Base-by-base conservation (phyloP, 2,329 filamentous ascomycete species). In the Tolypocladium guangdongense region DNA sequence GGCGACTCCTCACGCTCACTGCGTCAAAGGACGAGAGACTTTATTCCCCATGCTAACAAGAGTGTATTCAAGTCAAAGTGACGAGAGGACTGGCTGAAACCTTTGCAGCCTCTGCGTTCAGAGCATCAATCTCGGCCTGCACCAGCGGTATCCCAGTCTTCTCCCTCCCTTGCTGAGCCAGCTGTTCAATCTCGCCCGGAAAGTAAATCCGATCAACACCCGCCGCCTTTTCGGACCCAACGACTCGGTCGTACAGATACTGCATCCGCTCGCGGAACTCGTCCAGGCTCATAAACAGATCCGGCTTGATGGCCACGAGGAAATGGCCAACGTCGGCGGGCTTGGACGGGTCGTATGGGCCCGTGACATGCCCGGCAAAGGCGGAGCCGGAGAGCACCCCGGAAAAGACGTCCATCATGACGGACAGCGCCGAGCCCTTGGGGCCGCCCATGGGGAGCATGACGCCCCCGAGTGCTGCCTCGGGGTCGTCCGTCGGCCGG, bases 391-490 rank as follows among this genome's bases (percentile, higher is more conserved):
- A 89, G 0, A 93, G 62, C 0, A 88, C 84, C 0, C 88, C 88
- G 0, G 87, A 90, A 64, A 93, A 92, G 2, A 95, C 86, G 63
- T 93, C 88, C 89, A 93, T 93, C 86, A 90, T 92, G 53, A 93
- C 81, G 0, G 86, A 74, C 41, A 93, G 66, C 0, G 80, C 89
- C 2, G 84, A 88, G 0, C 89, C 89, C 67, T 93, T 93, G 0
- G 88, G 87, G 0, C 89, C 88, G 2, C 88, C 88, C 86, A 93
- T 90, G 0, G 88, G 88, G 22, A 92, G 70, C 88, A 93, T 92
- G 4, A 91, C 86, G 1, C 88, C 88, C 36, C 82, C 80, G 11
- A 93, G 70, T 0, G 88, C 89, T 22, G 75, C 76, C 1, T 75
- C 78, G 0, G 89, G 87, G 60, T 93, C 87, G 53, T 86, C 80